Evolutionary conservation across 2,329 filamentous ascomycete genomes (phyloP).

Genomic region (Aspergillus candidus): DNA sequence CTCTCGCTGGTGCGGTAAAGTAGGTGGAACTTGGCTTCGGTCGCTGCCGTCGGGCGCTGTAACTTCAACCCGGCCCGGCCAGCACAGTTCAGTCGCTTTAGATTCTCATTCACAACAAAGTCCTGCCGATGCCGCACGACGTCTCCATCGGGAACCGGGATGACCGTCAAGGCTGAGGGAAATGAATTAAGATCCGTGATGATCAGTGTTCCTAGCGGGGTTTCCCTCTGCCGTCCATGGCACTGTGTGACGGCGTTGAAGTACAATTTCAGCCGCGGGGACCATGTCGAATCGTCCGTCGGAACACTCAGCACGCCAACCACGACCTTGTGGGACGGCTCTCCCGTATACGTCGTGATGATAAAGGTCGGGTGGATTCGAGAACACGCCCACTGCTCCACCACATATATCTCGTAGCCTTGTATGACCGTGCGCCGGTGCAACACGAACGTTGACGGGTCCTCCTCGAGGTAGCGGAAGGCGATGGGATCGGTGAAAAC

Average conservation of each 20-base stretch:
- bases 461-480: slow-evolving; percentile 76
- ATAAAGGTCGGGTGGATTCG: slow-evolving; percentile 83
- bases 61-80: slow-evolving; percentile 81
- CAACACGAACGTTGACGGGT: slow-evolving; percentile 67
- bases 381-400: slow-evolving; percentile 97
- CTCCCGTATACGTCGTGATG: slow-evolving; percentile 89
- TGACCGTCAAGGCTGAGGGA: slow-evolving; percentile 86
- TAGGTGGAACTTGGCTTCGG: slow-evolving; percentile 84
- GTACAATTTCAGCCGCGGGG: slow-evolving; percentile 69
- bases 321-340: slow-evolving; percentile 68
- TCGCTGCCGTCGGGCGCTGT: slow-evolving; percentile 69
- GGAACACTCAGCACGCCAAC: slow-evolving; percentile 79
- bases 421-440: slow-evolving; percentile 63
- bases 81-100: slow-evolving; percentile 88
- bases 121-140: slow-evolving; percentile 70
- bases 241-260: slow-evolving; percentile 81
- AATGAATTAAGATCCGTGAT: slow-evolving; percentile 91
- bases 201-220: slow-evolving; percentile 77
- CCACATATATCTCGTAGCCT: slow-evolving; percentile 88
- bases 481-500: slow-evolving; percentile 63
- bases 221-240: slow-evolving; percentile 78
- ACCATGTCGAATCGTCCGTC: slow-evolving; percentile 73
- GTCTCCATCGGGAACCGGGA: slow-evolving; percentile 81
- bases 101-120: slow-evolving; percentile 89
- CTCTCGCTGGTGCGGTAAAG: slow-evolving; percentile 83